These are phyloP conservation scores for Theileria luwenshuni DNA, from an alignment of 169 alveolate genomes.

Conservation along the genomic window DNA sequence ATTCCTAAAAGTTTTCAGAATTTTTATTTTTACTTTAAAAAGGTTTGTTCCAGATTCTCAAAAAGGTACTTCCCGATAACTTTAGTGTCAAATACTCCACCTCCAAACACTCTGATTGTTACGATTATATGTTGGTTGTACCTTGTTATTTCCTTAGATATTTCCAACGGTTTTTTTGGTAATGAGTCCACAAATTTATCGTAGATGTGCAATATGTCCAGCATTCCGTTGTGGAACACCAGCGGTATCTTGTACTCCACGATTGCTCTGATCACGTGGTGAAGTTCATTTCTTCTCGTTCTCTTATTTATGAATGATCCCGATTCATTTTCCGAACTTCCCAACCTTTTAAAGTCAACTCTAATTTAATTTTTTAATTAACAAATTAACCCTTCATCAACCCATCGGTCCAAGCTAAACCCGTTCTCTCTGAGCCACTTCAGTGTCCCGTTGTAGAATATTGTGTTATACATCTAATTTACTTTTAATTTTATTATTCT, in stretches of 20 bases:
- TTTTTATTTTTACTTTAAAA: slow-evolving; percentile 1
- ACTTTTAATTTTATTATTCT: not conserved
- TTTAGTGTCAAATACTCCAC: slow-evolving; percentile 75
- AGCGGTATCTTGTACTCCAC: slow-evolving; percentile 59
- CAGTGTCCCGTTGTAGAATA: slow-evolving; percentile 31
- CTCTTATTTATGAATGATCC: not conserved
- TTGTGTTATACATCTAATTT: slow-evolving; percentile 25
- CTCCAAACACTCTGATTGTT: slow-evolving; percentile 48
- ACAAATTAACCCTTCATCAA: slow-evolving; percentile 55
- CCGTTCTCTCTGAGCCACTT: slow-evolving; percentile 58
- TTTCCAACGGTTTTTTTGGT: slow-evolving; percentile 56
- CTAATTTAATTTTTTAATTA: slow-evolving; percentile 5
- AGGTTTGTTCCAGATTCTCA: not conserved
- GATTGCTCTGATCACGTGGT: slow-evolving; percentile 55
- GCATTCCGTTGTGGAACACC: slow-evolving; percentile 76
- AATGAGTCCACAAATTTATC: slow-evolving; percentile 69
- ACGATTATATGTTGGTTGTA: not conserved
- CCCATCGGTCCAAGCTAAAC: slow-evolving; percentile 51
- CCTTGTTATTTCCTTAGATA: slow-evolving; percentile 35
- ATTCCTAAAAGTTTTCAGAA: not conserved
- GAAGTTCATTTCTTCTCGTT: slow-evolving; percentile 48
- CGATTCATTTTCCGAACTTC: not conserved
- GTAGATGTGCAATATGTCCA: slow-evolving; percentile 69
- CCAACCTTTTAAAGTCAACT: slow-evolving; percentile 29
- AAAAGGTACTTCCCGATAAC: slow-evolving; percentile 49